Evolutionary conservation across 83 land plant species (phyloP), one percentile per base, ranked within the genome.

Genomic region (Larix sibirica): DNA sequence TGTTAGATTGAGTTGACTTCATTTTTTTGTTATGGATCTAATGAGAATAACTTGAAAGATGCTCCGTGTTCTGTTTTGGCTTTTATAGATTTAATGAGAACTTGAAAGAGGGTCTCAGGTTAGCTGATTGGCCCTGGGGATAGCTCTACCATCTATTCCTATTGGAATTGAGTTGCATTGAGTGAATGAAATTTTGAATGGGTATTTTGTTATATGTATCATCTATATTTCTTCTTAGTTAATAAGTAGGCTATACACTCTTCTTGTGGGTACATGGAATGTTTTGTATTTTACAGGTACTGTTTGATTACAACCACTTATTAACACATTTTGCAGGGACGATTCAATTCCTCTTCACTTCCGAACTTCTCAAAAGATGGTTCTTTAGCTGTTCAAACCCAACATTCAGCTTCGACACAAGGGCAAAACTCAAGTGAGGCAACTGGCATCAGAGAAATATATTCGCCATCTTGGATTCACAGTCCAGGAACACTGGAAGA

Each of bases 401-500:
- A 77, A 28, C 81, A 64, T 75, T 73, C 80, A 9, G 63, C 50
- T 44, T 54, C 40, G 77, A 47, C 6, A 13, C 67, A 58, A 54
- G 36, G 79, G 40, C 85, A 84, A 47, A 84, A 77, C 81, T 56
- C 82, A 18, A 83, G 64, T 66, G 58, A 77, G 23, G 76, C 62
- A 61, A 33, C 69, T 75, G 54, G 59, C 24, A 38, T 33, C 61
- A 79, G 82, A 73, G 89, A 85, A 31, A 18, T 44, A 66, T 74
- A 85, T 82, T 83, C 77, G 69, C 74, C 83, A 82, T 60, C 62
- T 60, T 81, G 82, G 12, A 90, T 23, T 59, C 62, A 83, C n/a
- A 88, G 92, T 82, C 89, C 90, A 70, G 86, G 85, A 31, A 83
- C 87, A 62, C 75, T 80, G 77, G 90, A 89, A n/a, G 87, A 77